phyloP scores from a whole-genome alignment of 805 yeast genomes.

The Candida glaebosa region DNA sequence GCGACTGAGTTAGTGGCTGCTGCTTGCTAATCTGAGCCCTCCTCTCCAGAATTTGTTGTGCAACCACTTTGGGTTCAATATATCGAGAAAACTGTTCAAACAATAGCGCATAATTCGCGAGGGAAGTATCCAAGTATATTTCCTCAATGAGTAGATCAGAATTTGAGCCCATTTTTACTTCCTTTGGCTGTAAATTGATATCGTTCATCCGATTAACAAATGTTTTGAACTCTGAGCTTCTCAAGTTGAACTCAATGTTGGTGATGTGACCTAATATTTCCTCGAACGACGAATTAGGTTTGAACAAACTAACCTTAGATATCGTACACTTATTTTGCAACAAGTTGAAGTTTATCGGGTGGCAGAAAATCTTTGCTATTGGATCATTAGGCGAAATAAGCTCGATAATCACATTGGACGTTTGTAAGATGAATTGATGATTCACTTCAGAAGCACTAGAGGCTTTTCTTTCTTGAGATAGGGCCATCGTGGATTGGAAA shows the following conservation, averaged over 20 bases:
- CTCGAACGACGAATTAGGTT: conserved; percentile 7
- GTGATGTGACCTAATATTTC: conserved; percentile 18
- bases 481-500: neutral
- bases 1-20: conserved; percentile 1
- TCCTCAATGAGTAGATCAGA: conserved; percentile 13
- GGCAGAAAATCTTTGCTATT: conserved; percentile 23
- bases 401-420: conserved; percentile 31
- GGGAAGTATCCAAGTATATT: conserved; percentile 10
- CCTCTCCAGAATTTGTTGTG: neutral
- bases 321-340: conserved; percentile 27
- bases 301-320: conserved; percentile 26
- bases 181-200: conserved; percentile 16
- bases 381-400: conserved; percentile 16
- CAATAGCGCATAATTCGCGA: conserved; percentile 9
- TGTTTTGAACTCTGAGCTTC: conserved; percentile 22
- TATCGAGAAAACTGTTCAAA: conserved; percentile 10
- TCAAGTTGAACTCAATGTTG: conserved; percentile 23
- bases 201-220: conserved; percentile 14
- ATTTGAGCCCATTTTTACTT: conserved; percentile 14
- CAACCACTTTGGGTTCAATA: neutral
- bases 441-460: neutral
- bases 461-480: neutral
- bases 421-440: conserved; percentile 35
- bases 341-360: conserved; percentile 46
- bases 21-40: neutral